phyloP scores from a whole-genome alignment of 805 yeast species.

The Lachancea dasiensis region DNA sequence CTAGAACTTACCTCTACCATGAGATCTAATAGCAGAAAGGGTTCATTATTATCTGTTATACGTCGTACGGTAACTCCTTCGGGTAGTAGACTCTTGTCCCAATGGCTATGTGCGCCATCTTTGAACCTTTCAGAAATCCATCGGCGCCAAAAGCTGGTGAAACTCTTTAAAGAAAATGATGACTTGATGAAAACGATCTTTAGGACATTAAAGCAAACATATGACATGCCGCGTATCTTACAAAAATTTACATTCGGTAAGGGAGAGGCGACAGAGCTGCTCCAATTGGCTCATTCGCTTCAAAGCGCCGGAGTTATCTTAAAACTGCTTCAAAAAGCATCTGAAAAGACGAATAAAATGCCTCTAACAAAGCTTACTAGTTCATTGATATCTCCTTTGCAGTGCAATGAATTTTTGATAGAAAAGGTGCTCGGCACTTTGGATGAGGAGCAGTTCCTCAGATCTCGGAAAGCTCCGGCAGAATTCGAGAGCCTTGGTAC shows the following conservation, averaged over 20 bases:
- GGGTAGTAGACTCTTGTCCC: slow-evolving; percentile 71
- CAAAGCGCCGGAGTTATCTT: too few relatives aligned
- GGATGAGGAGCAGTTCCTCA: slow-evolving; percentile 35
- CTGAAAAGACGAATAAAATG: background rate
- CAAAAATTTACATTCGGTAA: slow-evolving; percentile 50
- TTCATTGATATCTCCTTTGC: slow-evolving; percentile 16
- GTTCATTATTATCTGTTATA: slow-evolving; percentile 66
- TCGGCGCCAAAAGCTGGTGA: slow-evolving; percentile 49
- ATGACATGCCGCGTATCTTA: slow-evolving; percentile 55
- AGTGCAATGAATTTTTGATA: slow-evolving; percentile 39
- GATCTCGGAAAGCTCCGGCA: slow-evolving; percentile 20
- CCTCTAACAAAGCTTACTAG: background rate
- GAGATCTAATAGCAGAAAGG: slow-evolving; percentile 50
- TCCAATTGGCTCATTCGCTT: slow-evolving; percentile 40
- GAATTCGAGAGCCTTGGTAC: too few relatives aligned
- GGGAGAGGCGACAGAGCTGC: slow-evolving; percentile 40
- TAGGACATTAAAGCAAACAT: slow-evolving; percentile 38
- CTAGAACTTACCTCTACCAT: slow-evolving; percentile 62
- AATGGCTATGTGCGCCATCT: slow-evolving; percentile 81
- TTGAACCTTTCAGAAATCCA: slow-evolving; percentile 50
- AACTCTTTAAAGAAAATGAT: slow-evolving; percentile 34
- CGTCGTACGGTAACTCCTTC: slow-evolving; percentile 72
- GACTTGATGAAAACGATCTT: slow-evolving; percentile 31
- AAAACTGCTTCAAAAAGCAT: slow-evolving; percentile 12
- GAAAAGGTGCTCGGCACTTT: slow-evolving; percentile 38